These are phyloP conservation scores for Ogataea paradorogensis DNA, from an alignment of 805 yeast species.

Conservation along the genomic window DNA sequence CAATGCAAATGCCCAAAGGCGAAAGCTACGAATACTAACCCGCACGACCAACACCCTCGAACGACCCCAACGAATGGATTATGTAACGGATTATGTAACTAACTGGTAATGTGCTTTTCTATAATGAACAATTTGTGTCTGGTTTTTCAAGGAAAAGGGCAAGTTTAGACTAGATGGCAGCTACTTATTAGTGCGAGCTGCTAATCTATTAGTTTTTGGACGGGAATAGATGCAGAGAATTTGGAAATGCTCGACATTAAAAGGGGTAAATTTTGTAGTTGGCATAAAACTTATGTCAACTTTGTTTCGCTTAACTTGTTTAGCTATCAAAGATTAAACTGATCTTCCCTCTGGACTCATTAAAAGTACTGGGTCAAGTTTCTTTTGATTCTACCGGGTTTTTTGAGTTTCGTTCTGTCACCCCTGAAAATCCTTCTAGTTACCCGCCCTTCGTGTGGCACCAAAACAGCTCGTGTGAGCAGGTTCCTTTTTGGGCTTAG, in stretches of 20 bases:
- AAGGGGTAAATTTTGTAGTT: no score
- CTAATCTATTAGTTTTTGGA: no score
- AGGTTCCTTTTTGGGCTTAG: constrained; percentile 4
- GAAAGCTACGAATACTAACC: constrained; percentile 8
- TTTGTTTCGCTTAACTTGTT: no score
- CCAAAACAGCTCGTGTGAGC: constrained; percentile 6
- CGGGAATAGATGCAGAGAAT: no score
- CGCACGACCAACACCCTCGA: neutral
- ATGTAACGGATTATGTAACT: constrained; percentile 7
- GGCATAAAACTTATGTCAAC: no score
- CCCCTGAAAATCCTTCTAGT: neutral
- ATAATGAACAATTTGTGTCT: no score
- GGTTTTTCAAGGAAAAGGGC: neutral
- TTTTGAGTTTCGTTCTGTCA: neutral
- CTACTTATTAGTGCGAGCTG: no score
- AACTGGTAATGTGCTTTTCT: neutral
- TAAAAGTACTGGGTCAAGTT: no score
- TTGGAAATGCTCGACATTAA: no score
- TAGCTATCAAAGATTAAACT: no score
- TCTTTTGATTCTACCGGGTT: neutral
- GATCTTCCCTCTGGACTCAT: neutral
- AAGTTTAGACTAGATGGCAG: neutral
- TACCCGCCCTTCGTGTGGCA: constrained; percentile 23
- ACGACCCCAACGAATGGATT: neutral
- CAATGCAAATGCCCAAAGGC: constrained; percentile 8